Percentiles rank a stretch among this genome's conserved stretches.
Conservation (phyloP, 2,329 filamentous ascomycete species). For the Aspergillus ruber region DNA sequence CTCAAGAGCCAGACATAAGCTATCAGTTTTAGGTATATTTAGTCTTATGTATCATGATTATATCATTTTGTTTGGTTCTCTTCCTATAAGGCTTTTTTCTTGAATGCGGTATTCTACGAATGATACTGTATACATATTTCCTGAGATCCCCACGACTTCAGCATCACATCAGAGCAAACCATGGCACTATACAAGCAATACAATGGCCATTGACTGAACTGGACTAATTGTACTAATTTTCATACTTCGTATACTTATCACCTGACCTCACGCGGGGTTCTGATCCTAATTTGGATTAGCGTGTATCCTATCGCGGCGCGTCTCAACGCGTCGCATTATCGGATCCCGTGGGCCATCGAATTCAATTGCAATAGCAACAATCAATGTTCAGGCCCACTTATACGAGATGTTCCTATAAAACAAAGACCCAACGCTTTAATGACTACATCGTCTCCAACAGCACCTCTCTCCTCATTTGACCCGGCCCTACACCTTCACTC, state of each 20-base stretch:
- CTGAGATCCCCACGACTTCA: too few relatives aligned
- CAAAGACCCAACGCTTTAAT: slow-evolving; percentile 16
- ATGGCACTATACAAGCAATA: too few relatives aligned
- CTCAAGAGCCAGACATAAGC: slow-evolving; percentile 50
- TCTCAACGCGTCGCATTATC: slow-evolving; percentile 20
- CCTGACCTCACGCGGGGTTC: not conserved
- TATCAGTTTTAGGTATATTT: slow-evolving; percentile 2
- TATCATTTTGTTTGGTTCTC: not conserved
- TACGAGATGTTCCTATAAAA: not conserved
- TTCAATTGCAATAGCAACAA: not conserved
- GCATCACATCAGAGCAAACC: too few relatives aligned
- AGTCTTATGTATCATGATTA: slow-evolving; percentile 15
- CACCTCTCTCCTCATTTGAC: slow-evolving; percentile 44
- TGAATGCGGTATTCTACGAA: too few relatives aligned
- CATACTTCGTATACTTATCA: not conserved
- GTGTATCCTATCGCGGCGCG: slow-evolving; percentile 12
- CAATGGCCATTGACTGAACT: not conserved
- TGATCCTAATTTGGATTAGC: slow-evolving; percentile 18
- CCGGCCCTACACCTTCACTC: slow-evolving; percentile 46
- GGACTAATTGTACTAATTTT: not conserved
- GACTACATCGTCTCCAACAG: slow-evolving; percentile 28
- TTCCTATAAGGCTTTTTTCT: too few relatives aligned
- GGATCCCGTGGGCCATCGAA: slow-evolving; percentile 9
- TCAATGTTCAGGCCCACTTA: not conserved
- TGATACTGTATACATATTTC: too few relatives aligned